Evolutionary conservation across 768 basidiomycete species (phyloP).

Genomic region (Hortiboletus flavorubellus): DNA sequence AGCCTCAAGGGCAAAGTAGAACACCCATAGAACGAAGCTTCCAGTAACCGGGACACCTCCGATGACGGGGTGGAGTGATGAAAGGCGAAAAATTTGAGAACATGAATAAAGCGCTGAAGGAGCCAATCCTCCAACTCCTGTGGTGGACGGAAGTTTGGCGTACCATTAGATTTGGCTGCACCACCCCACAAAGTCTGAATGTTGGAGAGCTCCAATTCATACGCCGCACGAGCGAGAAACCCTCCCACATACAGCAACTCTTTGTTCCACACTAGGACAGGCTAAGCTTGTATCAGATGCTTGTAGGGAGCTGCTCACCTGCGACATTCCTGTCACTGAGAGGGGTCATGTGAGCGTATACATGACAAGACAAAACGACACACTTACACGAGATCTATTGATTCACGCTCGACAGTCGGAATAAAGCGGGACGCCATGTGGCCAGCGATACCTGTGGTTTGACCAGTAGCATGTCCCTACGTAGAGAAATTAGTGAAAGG

Average conservation of each 20-base stretch:
- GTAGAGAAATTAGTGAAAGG: conserved; percentile 2
- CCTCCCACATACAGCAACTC: conserved; percentile 86
- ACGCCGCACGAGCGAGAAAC: conserved; percentile 75
- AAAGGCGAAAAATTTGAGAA: conserved; percentile 88
- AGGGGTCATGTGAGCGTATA: background rate
- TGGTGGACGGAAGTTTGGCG: conserved; percentile 29
- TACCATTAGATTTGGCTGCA: conserved; percentile 34
- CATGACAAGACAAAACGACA: background rate
- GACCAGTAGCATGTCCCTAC: conserved; percentile 85
- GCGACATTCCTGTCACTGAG: conserved; percentile 80
- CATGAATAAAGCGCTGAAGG: conserved; percentile 63
- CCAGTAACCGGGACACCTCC: conserved; percentile 70
- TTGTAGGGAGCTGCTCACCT: conserved; percentile 38
- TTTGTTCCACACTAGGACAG: conserved; percentile 73
- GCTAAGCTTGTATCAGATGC: background rate
- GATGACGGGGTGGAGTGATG: conserved; percentile 81
- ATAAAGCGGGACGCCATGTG: conserved; percentile 83
- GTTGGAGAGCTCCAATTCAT: conserved; percentile 73
- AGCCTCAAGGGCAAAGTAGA: conserved; percentile 7
- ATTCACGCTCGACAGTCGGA: conserved; percentile 94
- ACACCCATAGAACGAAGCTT: conserved; percentile 54
- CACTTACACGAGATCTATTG: conserved; percentile 81
- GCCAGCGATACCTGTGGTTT: conserved; percentile 81
- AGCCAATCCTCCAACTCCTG: conserved; percentile 49
- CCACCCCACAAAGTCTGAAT: conserved; percentile 59